Conservation (phyloP, 1,139 yeast species). For the Diutina pseudorugosa region DNA sequence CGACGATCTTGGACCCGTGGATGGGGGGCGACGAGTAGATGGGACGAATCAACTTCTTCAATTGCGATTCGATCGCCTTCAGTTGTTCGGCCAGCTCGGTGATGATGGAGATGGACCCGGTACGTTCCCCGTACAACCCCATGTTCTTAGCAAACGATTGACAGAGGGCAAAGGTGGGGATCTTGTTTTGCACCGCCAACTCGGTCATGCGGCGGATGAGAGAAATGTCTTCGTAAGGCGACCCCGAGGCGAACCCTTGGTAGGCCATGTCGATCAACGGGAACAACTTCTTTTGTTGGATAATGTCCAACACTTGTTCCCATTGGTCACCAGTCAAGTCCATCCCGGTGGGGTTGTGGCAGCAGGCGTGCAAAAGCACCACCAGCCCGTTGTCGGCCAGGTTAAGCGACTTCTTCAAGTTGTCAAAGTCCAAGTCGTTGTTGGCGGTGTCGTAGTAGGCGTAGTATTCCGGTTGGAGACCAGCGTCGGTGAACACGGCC, state of each 20-base stretch:
- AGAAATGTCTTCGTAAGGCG: constrained; percentile 36
- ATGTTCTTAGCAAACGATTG: constrained; percentile 95
- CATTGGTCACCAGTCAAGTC: constrained; percentile 79
- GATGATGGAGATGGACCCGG: constrained; percentile 72
- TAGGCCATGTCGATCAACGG: constrained; percentile 88
- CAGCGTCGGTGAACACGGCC: constrained; percentile 43
- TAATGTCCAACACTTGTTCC: constrained; percentile 53
- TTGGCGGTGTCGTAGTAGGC: constrained; percentile 41
- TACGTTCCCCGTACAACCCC: constrained; percentile 95
- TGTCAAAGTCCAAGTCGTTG: constrained; percentile 42
- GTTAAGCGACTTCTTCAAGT: constrained; percentile 30
- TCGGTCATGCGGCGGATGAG: constrained; percentile 38
- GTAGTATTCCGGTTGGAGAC: constrained; percentile 28
- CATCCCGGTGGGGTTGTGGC: constrained; percentile 94
- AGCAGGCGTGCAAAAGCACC: constrained; percentile 82
- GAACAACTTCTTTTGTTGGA: constrained; percentile 43
- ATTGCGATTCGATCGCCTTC: constrained; percentile 57
- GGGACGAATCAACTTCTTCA: constrained; percentile 70
- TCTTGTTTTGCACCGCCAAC: constrained; percentile 32
- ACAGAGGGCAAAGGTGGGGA: constrained; percentile 53
- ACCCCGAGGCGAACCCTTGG: constrained; percentile 86
- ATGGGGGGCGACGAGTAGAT: constrained; percentile 91
- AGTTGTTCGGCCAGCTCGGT: constrained; percentile 34
- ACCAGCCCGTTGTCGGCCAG: constrained; percentile 42
- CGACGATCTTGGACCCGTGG: constrained; percentile 85